A percentile compares a stretch with the other conserved stretches of the same genome.
Evolutionary conservation across 768 basidiomycete species (phyloP).

Genomic region (Mycena filopes): DNA sequence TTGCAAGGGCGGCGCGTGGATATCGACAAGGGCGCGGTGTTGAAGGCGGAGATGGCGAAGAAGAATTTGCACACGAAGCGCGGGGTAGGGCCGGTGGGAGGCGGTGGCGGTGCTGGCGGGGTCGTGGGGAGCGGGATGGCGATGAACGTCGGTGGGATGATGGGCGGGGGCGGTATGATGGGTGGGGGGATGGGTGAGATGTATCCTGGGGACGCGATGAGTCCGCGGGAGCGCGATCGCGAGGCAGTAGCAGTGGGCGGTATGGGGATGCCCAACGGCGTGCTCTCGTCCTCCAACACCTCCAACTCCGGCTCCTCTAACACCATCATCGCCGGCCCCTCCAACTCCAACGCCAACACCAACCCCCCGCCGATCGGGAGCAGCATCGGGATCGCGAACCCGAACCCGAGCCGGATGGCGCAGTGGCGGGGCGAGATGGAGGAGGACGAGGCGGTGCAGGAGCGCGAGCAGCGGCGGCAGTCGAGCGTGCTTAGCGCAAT

Average conservation of each 20-base stretch:
- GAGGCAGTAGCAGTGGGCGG: slow-evolving; percentile 59
- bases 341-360: no score
- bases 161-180: slow-evolving; percentile 23
- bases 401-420: slow-evolving; percentile 16
- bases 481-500: slow-evolving; percentile 22
- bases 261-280: slow-evolving; percentile 53
- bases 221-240: slow-evolving; percentile 61
- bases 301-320: not conserved
- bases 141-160: slow-evolving; percentile 27
- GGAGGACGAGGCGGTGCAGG: slow-evolving; percentile 20
- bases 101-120: slow-evolving; percentile 27
- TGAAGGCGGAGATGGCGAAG: slow-evolving; percentile 99
- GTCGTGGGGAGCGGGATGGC: slow-evolving; percentile 11
- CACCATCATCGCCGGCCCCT: no score
- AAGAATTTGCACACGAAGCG: slow-evolving; percentile 98
- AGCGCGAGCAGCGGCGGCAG: slow-evolving; percentile 44
- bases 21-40: slow-evolving; percentile 88
- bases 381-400: no score
- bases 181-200: slow-evolving; percentile 4
- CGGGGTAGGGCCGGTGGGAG: slow-evolving; percentile 75
- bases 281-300: not conserved
- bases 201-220: slow-evolving; percentile 44
- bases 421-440: slow-evolving; percentile 37
- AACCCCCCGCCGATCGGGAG: no score
- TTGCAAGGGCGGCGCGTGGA: slow-evolving; percentile 93